Base-by-base conservation (phyloP, 495 filamentous ascomycete species). In the Tuber calosporum region DNA sequence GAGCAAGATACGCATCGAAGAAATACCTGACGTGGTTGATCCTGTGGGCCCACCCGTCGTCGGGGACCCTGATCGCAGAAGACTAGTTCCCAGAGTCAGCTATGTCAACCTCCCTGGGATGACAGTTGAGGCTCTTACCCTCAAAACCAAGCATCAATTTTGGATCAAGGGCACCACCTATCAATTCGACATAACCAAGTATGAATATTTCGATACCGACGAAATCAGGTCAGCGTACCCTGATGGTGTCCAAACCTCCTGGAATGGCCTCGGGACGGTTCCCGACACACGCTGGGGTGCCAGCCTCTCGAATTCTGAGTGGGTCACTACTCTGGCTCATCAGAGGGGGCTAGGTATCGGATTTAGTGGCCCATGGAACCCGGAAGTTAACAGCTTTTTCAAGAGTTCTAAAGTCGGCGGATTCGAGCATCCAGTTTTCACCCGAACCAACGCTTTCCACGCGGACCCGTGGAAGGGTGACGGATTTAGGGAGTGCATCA, bases 111-210 rank as follows among this genome's bases (percentile, higher is more conserved):
- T 79, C 19, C 80, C 80, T 34, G 77, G 74, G 20, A 69, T 82
- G 66, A 69, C 26, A 2, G 80, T 82, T 26, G 67, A 75, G 17
- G 73, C 69, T 40, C 66, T 82, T 38, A 69, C 75, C n/a, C 66
- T 78, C 45, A 82, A 82, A 70, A 79, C 80, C 9, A 81, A 81
- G 26, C 73, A 76, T 53, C 77, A 79, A 26, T 82, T 75, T 70
- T 80, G 71, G 72, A 74, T 81, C 41, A 69, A 45, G 8, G 74
- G 43, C 48, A 79, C 80, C 15, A 67, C 58, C 1, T 82, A 79
- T 53, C 68, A 75, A 30, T 81, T 81, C n/a, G 80, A 82, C 58
- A 66, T 82, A 66, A 82, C 80, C 15, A 72, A 73, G 26, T 82
- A 82, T 53, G 80, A 82, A 66, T 53, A 62, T 36, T 78, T 81